Evolutionary conservation across 169 alveolate genomes (phyloP), one percentile per base, ranked within the genome.

Genomic region (Blepharisma undulans): DNA sequence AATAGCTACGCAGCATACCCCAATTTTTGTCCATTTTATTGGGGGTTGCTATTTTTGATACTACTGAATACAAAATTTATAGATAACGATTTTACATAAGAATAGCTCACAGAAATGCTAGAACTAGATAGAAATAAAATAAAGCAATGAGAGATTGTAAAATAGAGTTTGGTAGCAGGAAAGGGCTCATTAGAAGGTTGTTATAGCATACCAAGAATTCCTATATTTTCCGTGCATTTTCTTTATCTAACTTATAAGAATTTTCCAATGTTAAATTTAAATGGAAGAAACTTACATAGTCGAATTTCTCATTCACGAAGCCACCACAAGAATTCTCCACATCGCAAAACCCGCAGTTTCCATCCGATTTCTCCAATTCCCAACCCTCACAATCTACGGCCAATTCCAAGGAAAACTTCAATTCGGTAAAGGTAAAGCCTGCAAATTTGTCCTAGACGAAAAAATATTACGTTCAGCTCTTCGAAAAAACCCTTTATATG

Each of bases 341-440:
- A 82, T 82, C 22, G 27, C 89, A 22, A 82, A 82, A 59, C 89
- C 89, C 1, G 89, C 89, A 34, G 60, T 82, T 14, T 25, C 89
- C 16, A 36, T 82, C 4, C 7, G 89, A 22, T 82, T 82, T 30
- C 74, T 82, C 8, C 34, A 82, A 30, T 82, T 82, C 89, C 89
- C 89, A 48, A 82, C 89, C 78, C 77, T 82, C 33, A 82, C 89
- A 21, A 30, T 82, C 32, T 82, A 32, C 77, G 89, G 89, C 34
- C 60, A 72, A 34, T 72, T 48, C 76, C 89, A 34, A 60, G 29
- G 29, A 22, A 32, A 21, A 14, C 34, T 78, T 21, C 27, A 32
- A 21, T 82, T 82, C 89, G 60, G 60, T 72, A 82, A 82, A 60
- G 89, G 89, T n/a, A 82, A 82, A 10, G 33, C 89, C 59, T 82